Conservation (phyloP, 2,329 filamentous ascomycete genomes). For the Alternaria gansuensis region DNA sequence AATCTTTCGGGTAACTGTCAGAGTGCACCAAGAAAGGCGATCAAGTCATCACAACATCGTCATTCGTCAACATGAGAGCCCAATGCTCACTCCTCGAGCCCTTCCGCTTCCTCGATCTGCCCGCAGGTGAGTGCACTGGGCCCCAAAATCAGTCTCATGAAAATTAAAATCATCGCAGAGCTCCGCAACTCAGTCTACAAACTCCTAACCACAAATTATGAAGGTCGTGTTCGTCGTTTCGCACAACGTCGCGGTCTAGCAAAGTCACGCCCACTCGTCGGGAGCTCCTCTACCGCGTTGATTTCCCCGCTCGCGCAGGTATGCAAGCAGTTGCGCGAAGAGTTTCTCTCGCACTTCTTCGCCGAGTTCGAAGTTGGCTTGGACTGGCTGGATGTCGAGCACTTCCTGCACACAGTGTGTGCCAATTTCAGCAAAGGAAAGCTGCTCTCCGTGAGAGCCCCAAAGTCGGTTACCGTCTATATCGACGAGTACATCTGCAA, state of each 20-base stretch:
- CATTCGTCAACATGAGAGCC: not conserved
- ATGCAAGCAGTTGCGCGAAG: not conserved
- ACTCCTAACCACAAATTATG: not conserved
- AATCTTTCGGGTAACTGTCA: not conserved
- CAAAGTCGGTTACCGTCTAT: not conserved
- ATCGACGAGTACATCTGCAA: not conserved
- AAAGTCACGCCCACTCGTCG: not conserved
- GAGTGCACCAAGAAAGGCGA: not conserved
- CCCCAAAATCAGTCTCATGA: not conserved
- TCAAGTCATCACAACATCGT: not conserved
- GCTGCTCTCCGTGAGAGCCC: not conserved
- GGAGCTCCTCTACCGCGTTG: not conserved
- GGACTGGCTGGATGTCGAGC: not conserved
- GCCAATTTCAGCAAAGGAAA: not conserved
- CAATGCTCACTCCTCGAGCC: not conserved
- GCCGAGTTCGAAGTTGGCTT: not conserved
- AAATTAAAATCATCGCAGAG: not conserved
- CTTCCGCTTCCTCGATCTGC: not conserved
- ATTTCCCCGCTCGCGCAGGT: not conserved
- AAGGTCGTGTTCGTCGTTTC: not conserved
- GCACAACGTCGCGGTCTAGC: too few relatives aligned
- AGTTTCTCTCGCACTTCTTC: not conserved
- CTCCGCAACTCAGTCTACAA: not conserved
- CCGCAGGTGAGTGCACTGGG: not conserved
- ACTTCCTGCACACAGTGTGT: not conserved